These are phyloP conservation scores for Ophiostoma novo-ulmi DNA, from an alignment of 2,329 filamentous ascomycete genomes.

Conservation along the genomic window DNA sequence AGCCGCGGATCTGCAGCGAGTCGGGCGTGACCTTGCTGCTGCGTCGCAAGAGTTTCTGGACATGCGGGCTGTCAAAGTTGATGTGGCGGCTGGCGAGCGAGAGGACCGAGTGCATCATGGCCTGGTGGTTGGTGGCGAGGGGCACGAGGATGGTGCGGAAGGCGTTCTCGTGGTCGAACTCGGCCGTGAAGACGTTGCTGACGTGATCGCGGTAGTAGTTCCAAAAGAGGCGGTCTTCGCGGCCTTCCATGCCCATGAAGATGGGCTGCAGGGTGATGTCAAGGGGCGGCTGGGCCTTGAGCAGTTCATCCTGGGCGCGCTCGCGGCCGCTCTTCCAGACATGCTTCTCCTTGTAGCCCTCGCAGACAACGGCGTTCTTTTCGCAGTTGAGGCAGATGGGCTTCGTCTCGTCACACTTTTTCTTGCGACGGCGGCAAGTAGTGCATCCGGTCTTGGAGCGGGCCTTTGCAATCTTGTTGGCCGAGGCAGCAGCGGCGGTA, in stretches of 20 bases:
- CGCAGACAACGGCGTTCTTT: slow-evolving; percentile 88
- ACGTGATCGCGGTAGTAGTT: slow-evolving; percentile 77
- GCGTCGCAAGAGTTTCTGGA: slow-evolving; percentile 47
- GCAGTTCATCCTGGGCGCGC: slow-evolving; percentile 60
- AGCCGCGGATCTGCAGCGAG: slow-evolving; percentile 47
- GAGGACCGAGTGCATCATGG: slow-evolving; percentile 85
- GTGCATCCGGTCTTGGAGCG: slow-evolving; percentile 65
- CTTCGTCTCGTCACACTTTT: slow-evolving; percentile 67
- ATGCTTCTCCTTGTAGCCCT: slow-evolving; percentile 81
- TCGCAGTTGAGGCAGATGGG: slow-evolving; percentile 79
- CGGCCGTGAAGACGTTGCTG: slow-evolving; percentile 74
- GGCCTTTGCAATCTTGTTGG: slow-evolving; percentile 68
- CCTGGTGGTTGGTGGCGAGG: slow-evolving; percentile 71
- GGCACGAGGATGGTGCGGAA: slow-evolving; percentile 81
- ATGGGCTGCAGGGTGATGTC: slow-evolving; percentile 57
- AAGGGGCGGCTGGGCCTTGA: slow-evolving; percentile 38
- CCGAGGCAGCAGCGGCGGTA: slow-evolving; percentile 48
- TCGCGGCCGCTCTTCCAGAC: slow-evolving; percentile 84
- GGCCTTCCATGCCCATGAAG: slow-evolving; percentile 75
- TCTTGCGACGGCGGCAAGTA: slow-evolving; percentile 63
- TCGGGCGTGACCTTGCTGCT: slow-evolving; percentile 45
- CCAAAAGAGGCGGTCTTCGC: slow-evolving; percentile 73
- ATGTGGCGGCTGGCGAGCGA: slow-evolving; percentile 77
- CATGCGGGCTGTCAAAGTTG: slow-evolving; percentile 54
- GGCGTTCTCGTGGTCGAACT: slow-evolving; percentile 74